phyloP scores from a whole-genome alignment of 768 basidiomycete species.

The Suillus cothurnatus region DNA sequence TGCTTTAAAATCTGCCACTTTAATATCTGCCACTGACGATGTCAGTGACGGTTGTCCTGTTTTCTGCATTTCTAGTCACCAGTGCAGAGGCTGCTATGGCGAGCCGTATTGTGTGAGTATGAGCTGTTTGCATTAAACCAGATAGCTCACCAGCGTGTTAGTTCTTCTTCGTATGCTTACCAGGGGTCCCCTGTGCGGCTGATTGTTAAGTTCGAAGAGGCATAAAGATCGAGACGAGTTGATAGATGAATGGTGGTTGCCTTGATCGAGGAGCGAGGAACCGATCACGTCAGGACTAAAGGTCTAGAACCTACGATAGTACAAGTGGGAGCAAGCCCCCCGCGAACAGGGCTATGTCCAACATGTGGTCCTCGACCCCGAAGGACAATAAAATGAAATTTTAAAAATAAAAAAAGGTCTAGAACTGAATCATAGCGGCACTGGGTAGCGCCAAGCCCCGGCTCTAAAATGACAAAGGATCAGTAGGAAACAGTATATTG shows the following conservation, averaged over 20 bases:
- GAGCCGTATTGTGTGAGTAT: neutral
- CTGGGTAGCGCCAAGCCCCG: neutral
- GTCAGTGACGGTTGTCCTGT: neutral
- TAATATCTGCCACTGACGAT: neutral
- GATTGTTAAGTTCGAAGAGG: neutral
- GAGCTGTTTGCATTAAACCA: neutral
- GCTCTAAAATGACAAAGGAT: neutral
- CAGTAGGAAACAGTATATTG: neutral
- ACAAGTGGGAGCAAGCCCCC: too few relatives aligned
- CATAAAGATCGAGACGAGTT: neutral
- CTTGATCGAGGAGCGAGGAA: neutral
- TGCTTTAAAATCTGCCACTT: neutral
- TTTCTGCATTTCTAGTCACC: neutral
- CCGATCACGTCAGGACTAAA: neutral
- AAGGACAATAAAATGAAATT: too few relatives aligned
- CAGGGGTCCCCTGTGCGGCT: neutral
- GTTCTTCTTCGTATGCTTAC: neutral
- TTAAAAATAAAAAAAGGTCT: too few relatives aligned
- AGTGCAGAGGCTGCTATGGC: neutral
- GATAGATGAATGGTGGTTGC: neutral
- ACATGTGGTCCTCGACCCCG: too few relatives aligned
- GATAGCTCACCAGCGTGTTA: neutral
- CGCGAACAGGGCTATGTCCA: too few relatives aligned
- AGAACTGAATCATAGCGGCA: neutral
- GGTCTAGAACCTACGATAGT: too few relatives aligned